A percentile compares a stretch with the other conserved stretches of the same genome.
Evolutionary conservation across 2,329 filamentous ascomycete species (phyloP).

Genomic region (Fusarium abutilonis): DNA sequence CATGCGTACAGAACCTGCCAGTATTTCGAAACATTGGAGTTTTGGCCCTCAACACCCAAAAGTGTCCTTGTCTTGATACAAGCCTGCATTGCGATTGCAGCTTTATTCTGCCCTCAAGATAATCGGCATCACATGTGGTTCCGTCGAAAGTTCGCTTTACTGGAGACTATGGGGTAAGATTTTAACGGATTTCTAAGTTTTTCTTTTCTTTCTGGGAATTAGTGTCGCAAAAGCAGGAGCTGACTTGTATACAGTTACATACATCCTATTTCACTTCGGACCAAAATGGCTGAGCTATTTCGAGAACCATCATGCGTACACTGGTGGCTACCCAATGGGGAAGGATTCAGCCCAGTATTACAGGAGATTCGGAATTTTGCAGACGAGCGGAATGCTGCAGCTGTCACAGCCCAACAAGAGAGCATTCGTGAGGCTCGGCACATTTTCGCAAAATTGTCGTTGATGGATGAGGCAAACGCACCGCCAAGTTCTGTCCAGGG

Average conservation of each 20-base stretch:
- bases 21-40: conserved; percentile 80
- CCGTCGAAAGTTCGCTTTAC: conserved; percentile 77
- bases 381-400: conserved; percentile 74
- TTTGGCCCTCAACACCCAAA: conserved; percentile 74
- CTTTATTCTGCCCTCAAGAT: conserved; percentile 83
- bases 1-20: conserved; percentile 78
- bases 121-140: conserved; percentile 79
- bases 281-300: conserved; percentile 80
- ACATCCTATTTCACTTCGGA: conserved; percentile 77
- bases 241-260: conserved; percentile 72
- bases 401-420: conserved; percentile 66
- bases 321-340: conserved; percentile 91
- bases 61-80: conserved; percentile 79
- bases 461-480: conserved; percentile 41
- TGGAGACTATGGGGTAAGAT: conserved; percentile 81
- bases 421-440: conserved; percentile 79
- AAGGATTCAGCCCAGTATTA: conserved; percentile 77
- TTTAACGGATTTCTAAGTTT: background rate
- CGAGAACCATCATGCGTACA: conserved; percentile 73
- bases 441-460: conserved; percentile 71
- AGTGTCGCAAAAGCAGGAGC: background rate
- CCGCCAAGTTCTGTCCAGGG: conserved; percentile 6
- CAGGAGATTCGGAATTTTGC: conserved; percentile 83
- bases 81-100: conserved; percentile 77
- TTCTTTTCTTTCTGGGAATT: background rate